These are phyloP conservation scores for Candida anutae DNA, from an alignment of 1,139 yeast genomes.

Conservation along the genomic window DNA sequence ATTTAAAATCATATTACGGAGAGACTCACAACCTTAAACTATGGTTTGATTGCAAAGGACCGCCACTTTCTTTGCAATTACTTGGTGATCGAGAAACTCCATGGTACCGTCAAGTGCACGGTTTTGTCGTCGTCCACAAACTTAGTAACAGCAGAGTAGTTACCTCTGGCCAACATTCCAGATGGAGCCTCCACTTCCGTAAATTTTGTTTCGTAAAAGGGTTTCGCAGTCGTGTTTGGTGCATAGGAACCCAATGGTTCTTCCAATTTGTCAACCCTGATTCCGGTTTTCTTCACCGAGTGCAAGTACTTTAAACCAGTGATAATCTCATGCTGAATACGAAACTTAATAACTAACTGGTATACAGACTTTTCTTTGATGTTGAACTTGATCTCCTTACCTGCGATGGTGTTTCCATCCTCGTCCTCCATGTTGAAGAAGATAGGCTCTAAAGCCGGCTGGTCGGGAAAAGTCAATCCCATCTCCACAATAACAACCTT, in stretches of 20 bases:
- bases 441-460: conserved; percentile 52
- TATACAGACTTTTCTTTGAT: conserved; percentile 77
- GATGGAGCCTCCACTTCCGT: conserved; percentile 91
- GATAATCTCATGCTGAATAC: conserved; percentile 85
- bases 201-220: conserved; percentile 67
- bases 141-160: conserved; percentile 72
- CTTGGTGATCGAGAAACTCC: conserved; percentile 79
- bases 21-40: too few relatives aligned
- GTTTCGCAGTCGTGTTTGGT: conserved; percentile 79
- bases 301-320: conserved; percentile 87
- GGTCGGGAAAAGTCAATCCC: conserved; percentile 56
- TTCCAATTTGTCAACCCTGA: conserved; percentile 77
- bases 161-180: conserved; percentile 83
- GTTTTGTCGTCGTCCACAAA: conserved; percentile 84
- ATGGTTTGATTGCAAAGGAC: too few relatives aligned
- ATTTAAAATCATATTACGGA: too few relatives aligned
- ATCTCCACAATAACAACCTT: conserved; percentile 75
- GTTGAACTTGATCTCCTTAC: conserved; percentile 52
- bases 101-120: conserved; percentile 67
- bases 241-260: conserved; percentile 90
- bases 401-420: conserved; percentile 39
- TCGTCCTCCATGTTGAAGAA: conserved; percentile 57
- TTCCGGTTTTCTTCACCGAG: conserved; percentile 78
- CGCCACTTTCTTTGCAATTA: too few relatives aligned
- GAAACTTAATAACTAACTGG: conserved; percentile 65